These are phyloP conservation scores for Candida orba DNA, from an alignment of 805 yeast genomes.

Conservation along the genomic window DNA sequence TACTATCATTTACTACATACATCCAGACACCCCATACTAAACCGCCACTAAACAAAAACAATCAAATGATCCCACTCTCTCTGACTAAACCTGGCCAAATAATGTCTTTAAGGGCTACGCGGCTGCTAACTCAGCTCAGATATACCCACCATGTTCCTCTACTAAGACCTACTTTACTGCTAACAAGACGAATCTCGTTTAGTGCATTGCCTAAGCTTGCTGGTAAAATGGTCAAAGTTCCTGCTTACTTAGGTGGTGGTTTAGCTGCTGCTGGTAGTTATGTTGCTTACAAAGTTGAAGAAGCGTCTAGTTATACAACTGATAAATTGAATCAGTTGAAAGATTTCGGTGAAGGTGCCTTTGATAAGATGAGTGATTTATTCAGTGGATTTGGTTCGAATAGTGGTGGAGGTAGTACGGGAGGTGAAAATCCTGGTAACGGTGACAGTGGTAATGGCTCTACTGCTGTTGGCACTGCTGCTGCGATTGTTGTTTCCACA, in stretches of 20 bases:
- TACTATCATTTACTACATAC: neutral
- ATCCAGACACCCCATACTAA: neutral
- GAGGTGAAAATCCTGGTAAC: slow-evolving; percentile 9
- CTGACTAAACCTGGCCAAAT: neutral
- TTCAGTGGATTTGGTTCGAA: slow-evolving; percentile 19
- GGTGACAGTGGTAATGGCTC: slow-evolving; percentile 31
- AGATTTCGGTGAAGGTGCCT: slow-evolving; percentile 51
- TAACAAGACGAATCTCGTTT: slow-evolving; percentile 15
- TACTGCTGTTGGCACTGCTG: slow-evolving; percentile 53
- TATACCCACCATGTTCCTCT: neutral
- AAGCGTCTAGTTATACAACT: slow-evolving; percentile 65
- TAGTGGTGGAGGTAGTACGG: slow-evolving; percentile 20
- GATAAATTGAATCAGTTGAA: slow-evolving; percentile 57
- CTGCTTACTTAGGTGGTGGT: slow-evolving; percentile 84
- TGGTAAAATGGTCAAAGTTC: slow-evolving; percentile 50
- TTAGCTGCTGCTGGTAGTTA: slow-evolving; percentile 93
- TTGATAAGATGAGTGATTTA: slow-evolving; percentile 31
- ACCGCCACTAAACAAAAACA: neutral
- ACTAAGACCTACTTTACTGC: neutral
- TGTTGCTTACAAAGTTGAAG: slow-evolving; percentile 85
- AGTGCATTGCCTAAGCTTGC: slow-evolving; percentile 44
- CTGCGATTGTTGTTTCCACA: slow-evolving; percentile 37
- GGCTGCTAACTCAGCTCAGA: slow-evolving; percentile 5
- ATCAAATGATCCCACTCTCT: neutral
- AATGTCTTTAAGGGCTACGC: slow-evolving; percentile 5